A percentile compares a stretch with the other conserved stretches of the same genome.
These are phyloP conservation scores for Rubia tinctorum DNA, from an alignment of 305 asterid species.

Conservation along the genomic window DNA sequence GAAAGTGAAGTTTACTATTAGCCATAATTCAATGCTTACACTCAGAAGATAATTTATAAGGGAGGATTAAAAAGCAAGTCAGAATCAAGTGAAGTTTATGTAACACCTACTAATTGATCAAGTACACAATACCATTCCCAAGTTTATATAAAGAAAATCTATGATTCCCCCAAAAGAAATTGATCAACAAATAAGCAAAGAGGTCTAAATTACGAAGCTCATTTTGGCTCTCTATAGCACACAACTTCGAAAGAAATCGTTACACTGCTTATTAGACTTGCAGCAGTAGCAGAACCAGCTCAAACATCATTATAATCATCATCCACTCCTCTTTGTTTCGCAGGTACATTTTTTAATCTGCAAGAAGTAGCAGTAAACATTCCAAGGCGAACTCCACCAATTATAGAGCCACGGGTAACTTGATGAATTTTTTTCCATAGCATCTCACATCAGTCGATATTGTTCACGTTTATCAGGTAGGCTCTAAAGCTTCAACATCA, in stretches of 20 bases:
- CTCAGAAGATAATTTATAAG: not conserved
- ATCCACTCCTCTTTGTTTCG: constrained; percentile 79
- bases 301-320: constrained; percentile 81
- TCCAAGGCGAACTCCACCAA: constrained; percentile 95
- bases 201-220: not conserved
- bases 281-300: constrained; percentile 93
- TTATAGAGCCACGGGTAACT: constrained; percentile 85
- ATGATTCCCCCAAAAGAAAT: not conserved
- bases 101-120: too few species aligned
- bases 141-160: not conserved
- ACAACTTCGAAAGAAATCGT: not conserved
- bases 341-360: constrained; percentile 76
- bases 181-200: not conserved
- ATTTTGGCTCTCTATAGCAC: not conserved
- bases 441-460: constrained; percentile 90
- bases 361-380: constrained; percentile 86
- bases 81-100: not conserved
- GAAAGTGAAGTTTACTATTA: not conserved
- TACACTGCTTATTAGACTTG: not conserved
- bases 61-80: not conserved
- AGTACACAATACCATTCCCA: not conserved
- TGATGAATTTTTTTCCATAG: constrained; percentile 93
- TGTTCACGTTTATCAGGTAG: constrained; percentile 94
- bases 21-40: not conserved
- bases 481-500: constrained; percentile 92